Base-by-base conservation (phyloP, 768 basidiomycete species). In the Lentinula edodes region DNA sequence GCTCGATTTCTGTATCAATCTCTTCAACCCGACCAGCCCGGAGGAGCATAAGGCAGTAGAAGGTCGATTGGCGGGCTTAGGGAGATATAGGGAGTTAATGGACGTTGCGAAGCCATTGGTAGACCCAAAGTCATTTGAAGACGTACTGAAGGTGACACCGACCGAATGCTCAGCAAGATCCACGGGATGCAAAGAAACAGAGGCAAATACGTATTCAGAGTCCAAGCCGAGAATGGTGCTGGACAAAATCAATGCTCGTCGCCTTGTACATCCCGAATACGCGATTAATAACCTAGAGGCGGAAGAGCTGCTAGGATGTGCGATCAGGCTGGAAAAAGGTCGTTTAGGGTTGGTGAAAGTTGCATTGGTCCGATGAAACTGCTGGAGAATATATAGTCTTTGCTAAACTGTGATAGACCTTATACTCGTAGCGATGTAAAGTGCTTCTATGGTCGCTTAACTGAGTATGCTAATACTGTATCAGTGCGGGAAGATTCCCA, bases 1-100 rank as follows among this genome's bases (percentile, higher is more conserved):
- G 16, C 78, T 92, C 23, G 87, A 91, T 70, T 92, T 92, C 69
- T 91, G 89, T 68, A 81, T 85, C 52, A 83, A 86, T 64, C 78
- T 90, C 13, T 90, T 89, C 75, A 82, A 79, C 61, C 88, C 90
- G 6, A 87, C 85, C 2, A 78, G 83, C 8, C 86, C 84, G 9
- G 87, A 86, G 66, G 76, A 83, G 63, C 84, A 84, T 65, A 77
- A 79, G 55, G 75, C 74, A 8, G 70, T 83, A 38, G 71, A 69
- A 13, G 67, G 45, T 32, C 61, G 3, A 23, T 66, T 20, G 63
- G 6, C 50, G 4, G 54, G 58, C 41, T 41, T 58, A 43, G 59
- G 43, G n/a, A 61, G 66, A 16, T 68, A 67, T 38, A 63, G 76
- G 61, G 76, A 76, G 52, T 75, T 86, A n/a, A 66, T 87, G 53